Evolutionary conservation across 2,329 filamentous ascomycete genomes (phyloP), one percentile per base, ranked within the genome.

Genomic region (Leptographium galeiforme): DNA sequence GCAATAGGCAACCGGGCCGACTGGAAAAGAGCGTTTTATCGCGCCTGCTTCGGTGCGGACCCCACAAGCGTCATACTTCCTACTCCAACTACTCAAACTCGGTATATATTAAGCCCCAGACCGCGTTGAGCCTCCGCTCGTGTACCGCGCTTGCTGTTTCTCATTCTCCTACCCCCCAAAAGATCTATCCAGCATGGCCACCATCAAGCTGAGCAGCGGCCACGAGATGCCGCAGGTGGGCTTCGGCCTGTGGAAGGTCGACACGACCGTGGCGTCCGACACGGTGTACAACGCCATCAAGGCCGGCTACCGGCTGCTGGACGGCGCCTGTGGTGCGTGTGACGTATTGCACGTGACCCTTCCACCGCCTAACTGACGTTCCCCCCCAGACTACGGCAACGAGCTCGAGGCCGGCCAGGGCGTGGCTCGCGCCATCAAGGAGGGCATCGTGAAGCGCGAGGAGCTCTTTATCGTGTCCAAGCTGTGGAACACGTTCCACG

Each of bases 401-500:
- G 87, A 91, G 69, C 79, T 80, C 61, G 85, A 89, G 68, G 81
- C 78, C 59, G 87, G 87, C 55, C 72, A 89, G 66, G 87, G 87
- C 62, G 77, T 91, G 48, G 79, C 82, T 56, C 84, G 85, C 61
- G 87, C 87, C 63, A 88, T 93, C 70, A 78, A 84, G 64, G 87
- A 93, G 11, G 85, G 87, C 45, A 68, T 91, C 55, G 86, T 90
- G 61, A 89, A 84, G 74, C 84, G 87, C 56, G 81, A 87, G 69
- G 88, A 95, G 30, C 85, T 95, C 66, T 95, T 95, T 79, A 82
- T 95, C 65, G 86, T 90, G 59, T 89, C 85, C 70, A 95, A 95
- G 76, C 84, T 95, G 55, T 95, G 89, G 89, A 89, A 91, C 74
- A 84, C 83, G 60, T 95, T 89, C 79, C 88, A 95, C 75, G 85